Evolutionary conservation across 441 rosid species (phyloP), one percentile per base, ranked within the genome.

Genomic region (Hura crepitans): DNA sequence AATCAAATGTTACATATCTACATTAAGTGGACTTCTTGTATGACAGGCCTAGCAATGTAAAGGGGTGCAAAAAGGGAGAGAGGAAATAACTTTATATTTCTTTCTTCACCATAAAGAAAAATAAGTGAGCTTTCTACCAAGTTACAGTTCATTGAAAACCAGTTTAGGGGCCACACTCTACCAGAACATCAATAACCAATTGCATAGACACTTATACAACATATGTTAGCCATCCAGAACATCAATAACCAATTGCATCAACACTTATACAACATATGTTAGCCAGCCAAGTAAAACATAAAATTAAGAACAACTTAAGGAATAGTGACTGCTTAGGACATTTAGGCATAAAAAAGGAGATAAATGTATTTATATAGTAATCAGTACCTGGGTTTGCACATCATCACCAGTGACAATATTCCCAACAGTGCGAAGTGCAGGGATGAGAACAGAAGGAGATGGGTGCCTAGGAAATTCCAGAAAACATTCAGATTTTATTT

Each of bases 331-430:
- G n/a, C n/a, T 47, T 6, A 25, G 37, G 4, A 50, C 25, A 14
- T 11, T 10, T 30, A 28, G 11, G 4, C 4, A 43, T 15, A 9
- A 2, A 25, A 3, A 9, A 27, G 4, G 39, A 6, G 22, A 71
- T 39, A 47, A 22, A 72, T n/a, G 5, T 55, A 33, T 53, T 54
- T 55, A 56, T 35, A 33, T 57, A 46, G 25, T 25, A 22, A 46
- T 9, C 0, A 63, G 43, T 82, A 92, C 97, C 97, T 92, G 96
- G 30, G 97, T 90, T 77, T 92, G 96, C 75, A 74, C 27, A 77
- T 90, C 98, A 74, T 92, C 97, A 20, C 98, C 93, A 7, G 93
- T 92, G 49, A 92, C 97, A 46, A 92, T 89, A 73, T 92, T 89
- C 57, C 96, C 95, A 71, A 90, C 87, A 0, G 93, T 82, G 37